phyloP scores from a whole-genome alignment of 257 asterid genomes.

The Solanum verrucosum region DNA sequence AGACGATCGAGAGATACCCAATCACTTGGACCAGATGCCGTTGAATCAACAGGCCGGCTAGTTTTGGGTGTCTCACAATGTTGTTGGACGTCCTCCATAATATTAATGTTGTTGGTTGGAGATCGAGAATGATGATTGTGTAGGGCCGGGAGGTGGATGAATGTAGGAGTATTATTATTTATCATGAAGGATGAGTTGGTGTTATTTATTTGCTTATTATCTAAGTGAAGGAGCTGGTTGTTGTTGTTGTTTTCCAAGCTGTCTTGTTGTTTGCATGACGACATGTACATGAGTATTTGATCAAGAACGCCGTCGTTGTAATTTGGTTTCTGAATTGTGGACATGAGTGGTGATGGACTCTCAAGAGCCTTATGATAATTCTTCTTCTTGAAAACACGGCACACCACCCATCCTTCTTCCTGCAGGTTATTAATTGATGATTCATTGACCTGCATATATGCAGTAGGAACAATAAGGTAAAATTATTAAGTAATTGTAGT shows the following conservation, averaged over 20 bases:
- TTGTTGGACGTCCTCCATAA: not conserved
- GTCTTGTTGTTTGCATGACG: conserved; percentile 56
- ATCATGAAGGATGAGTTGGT: not conserved
- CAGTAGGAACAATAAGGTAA: too few relatives aligned
- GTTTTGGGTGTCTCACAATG: not conserved
- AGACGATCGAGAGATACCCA: conserved; percentile 76
- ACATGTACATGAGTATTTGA: conserved; percentile 58
- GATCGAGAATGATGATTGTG: conserved; percentile 16
- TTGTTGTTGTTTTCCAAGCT: not conserved
- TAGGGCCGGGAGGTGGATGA: conserved; percentile 65
- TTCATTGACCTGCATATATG: conserved; percentile 16
- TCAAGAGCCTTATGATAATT: conserved; percentile 74
- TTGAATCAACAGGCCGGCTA: not conserved
- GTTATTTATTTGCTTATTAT: not conserved
- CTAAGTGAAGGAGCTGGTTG: not conserved
- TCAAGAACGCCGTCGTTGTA: conserved; percentile 57
- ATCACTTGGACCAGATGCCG: conserved; percentile 7
- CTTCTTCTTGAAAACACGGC: conserved; percentile 97
- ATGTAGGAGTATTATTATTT: conserved; percentile 2
- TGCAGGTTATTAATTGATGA: conserved; percentile 2
- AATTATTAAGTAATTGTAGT: too few relatives aligned
- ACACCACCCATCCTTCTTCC: conserved; percentile 94
- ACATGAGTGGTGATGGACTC: conserved; percentile 13
- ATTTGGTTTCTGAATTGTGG: conserved; percentile 10
- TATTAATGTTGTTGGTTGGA: not conserved